phyloP scores from a whole-genome alignment of 495 filamentous ascomycete species.

The Trichoderma asperelloides region DNA sequence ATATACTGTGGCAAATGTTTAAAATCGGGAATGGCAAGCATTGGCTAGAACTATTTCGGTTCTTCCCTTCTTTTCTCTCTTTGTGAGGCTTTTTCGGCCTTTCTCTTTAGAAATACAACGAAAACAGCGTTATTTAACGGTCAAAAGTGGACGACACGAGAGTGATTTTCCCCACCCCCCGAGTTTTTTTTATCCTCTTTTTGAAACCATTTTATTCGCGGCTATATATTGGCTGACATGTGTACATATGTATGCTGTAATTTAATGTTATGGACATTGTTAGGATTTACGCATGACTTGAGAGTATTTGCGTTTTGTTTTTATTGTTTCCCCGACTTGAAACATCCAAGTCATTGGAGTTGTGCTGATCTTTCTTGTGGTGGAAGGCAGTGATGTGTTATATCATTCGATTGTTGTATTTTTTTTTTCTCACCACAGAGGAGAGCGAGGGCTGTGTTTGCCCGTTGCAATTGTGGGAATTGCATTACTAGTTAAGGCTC shows the following conservation, averaged over 20 bases:
- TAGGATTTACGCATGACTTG: not conserved
- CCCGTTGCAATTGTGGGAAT: not conserved
- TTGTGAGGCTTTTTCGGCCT: not conserved
- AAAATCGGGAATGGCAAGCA: not conserved
- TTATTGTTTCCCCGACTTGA: not conserved
- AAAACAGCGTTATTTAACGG: too few species aligned
- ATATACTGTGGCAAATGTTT: not conserved
- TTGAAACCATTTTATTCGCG: not conserved
- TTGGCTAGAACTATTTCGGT: not conserved
- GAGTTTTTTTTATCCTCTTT: not conserved
- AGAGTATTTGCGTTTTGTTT: not conserved
- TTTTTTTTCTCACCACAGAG: not conserved
- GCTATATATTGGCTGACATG: not conserved
- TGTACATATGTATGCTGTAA: not conserved
- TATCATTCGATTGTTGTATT: not conserved
- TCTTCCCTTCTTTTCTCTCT: not conserved
- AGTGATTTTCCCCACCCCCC: not conserved
- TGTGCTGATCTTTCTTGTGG: not conserved
- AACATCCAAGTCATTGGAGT: not conserved
- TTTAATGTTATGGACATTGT: not conserved
- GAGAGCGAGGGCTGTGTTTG: not conserved
- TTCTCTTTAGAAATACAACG: not conserved
- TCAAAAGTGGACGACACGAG: too few species aligned
- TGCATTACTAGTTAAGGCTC: not conserved
- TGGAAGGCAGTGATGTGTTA: not conserved